Conservation (phyloP, 768 basidiomycete species). For the Boletus edulis region DNA sequence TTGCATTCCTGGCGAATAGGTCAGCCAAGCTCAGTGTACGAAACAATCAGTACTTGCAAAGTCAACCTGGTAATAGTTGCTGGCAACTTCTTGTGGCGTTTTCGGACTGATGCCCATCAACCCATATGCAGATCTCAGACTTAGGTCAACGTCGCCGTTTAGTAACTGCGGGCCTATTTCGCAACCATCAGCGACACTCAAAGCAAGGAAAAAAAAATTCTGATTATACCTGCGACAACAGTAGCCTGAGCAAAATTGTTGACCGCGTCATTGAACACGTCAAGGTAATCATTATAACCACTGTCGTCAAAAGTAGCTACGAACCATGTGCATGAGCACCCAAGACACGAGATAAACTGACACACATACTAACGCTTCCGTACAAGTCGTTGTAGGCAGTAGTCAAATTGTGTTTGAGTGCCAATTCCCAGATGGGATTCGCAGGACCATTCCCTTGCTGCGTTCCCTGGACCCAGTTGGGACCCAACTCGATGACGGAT, state of each 20-base stretch:
- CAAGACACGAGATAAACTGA: background rate
- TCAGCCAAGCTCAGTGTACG: conserved; percentile 1
- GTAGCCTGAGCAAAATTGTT: conserved; percentile 42
- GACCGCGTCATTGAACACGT: conserved; percentile 39
- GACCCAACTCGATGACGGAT: conserved; percentile 52
- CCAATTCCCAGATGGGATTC: conserved; percentile 61
- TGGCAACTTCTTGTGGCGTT: conserved; percentile 45
- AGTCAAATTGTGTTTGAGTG: conserved; percentile 50
- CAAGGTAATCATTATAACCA: conserved; percentile 47
- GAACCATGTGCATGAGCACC: background rate
- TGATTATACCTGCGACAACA: conserved; percentile 40
- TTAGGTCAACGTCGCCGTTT: conserved; percentile 45
- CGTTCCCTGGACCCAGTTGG: conserved; percentile 62
- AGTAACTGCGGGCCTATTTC: conserved; percentile 10
- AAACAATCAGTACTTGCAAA: conserved; percentile 16
- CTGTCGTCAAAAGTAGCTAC: conserved; percentile 54
- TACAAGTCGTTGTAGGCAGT: conserved; percentile 45
- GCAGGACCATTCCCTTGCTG: conserved; percentile 46
- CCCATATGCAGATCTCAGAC: conserved; percentile 52
- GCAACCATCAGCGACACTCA: conserved; percentile 36
- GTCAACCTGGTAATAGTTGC: conserved; percentile 57
- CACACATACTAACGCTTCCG: conserved; percentile 42
- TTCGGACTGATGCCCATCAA: conserved; percentile 45
- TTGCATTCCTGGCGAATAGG: conserved; percentile 24
- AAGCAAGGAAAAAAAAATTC: conserved; percentile 32